Percentiles rank a stretch among this genome's conserved stretches.
These are phyloP conservation scores for Apiospora arundinis DNA, from an alignment of 2,329 filamentous ascomycete genomes.

Conservation along the genomic window DNA sequence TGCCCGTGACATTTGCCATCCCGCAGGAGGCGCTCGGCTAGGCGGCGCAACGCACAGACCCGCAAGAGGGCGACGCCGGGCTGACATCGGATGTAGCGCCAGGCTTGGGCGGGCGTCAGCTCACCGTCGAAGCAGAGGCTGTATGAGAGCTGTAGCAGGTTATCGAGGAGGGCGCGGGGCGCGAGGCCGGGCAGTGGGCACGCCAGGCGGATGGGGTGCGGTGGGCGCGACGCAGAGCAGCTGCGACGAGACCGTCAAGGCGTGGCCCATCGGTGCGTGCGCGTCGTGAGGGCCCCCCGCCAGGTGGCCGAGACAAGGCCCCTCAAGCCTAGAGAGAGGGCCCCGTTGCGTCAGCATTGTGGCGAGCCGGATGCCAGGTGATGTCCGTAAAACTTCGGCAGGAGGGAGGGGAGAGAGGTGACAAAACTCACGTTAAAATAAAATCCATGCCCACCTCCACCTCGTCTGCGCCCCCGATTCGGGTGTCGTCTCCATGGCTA, in stretches of 20 bases:
- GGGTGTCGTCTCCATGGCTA: neutral
- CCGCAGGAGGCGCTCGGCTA: neutral
- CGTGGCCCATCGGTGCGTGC: neutral
- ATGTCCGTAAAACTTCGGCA: neutral
- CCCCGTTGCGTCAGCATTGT: neutral
- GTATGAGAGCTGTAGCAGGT: neutral
- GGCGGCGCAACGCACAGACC: neutral
- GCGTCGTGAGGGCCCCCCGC: neutral
- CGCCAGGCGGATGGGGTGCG: neutral
- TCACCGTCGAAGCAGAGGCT: neutral
- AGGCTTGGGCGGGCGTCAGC: neutral
- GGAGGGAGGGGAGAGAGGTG: neutral
- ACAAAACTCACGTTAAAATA: constrained; percentile 19
- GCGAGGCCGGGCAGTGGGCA: neutral
- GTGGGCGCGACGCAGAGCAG: neutral
- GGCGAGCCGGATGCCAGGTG: neutral
- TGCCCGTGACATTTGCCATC: neutral
- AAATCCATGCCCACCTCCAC: constrained; percentile 22
- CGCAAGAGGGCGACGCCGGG: neutral
- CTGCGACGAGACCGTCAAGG: neutral
- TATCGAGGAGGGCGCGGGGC: neutral
- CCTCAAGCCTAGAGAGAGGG: neutral
- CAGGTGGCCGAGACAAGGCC: neutral
- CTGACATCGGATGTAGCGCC: neutral
- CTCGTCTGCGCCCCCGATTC: neutral